A percentile compares a stretch with the other conserved stretches of the same genome.
phyloP scores from a whole-genome alignment of 441 rosid genomes.

The Rhodomyrtus psidioides region DNA sequence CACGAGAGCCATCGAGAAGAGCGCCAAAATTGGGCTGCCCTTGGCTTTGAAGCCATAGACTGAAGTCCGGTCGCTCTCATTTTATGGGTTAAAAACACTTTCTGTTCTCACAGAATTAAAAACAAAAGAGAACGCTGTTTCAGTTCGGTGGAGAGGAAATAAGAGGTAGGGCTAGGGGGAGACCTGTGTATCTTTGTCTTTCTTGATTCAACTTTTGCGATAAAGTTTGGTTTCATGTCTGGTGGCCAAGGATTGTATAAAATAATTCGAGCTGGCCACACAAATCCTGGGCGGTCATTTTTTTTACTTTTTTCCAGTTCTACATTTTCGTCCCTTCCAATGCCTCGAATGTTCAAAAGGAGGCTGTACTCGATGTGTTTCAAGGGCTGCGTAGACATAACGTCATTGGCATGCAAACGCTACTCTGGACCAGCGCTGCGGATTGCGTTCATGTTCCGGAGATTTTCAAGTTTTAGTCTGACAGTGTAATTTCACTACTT shows the following conservation, averaged over 20 bases:
- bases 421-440: not conserved
- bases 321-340: not conserved
- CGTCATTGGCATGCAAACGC: not conserved
- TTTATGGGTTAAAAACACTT: not conserved
- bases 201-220: not conserved
- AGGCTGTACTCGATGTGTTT: too few relatives aligned
- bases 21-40: slow-evolving; percentile 84
- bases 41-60: slow-evolving; percentile 72
- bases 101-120: not conserved
- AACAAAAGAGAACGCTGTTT: not conserved
- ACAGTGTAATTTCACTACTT: too few relatives aligned
- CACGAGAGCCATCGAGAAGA: slow-evolving; percentile 84
- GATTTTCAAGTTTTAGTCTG: not conserved
- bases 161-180: slow-evolving; percentile 11
- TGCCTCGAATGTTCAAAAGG: not conserved
- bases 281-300: slow-evolving; percentile 8
- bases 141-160: slow-evolving; percentile 19
- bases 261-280: slow-evolving; percentile 21
- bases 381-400: not conserved
- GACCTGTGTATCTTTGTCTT: not conserved
- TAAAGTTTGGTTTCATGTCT: not conserved
- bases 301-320: not conserved
- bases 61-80: not conserved
- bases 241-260: slow-evolving; percentile 16
- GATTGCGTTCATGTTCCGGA: not conserved